Evolutionary conservation across 202 grass and related monocot genomes (phyloP).

Genomic region (Zoysia matrella): DNA sequence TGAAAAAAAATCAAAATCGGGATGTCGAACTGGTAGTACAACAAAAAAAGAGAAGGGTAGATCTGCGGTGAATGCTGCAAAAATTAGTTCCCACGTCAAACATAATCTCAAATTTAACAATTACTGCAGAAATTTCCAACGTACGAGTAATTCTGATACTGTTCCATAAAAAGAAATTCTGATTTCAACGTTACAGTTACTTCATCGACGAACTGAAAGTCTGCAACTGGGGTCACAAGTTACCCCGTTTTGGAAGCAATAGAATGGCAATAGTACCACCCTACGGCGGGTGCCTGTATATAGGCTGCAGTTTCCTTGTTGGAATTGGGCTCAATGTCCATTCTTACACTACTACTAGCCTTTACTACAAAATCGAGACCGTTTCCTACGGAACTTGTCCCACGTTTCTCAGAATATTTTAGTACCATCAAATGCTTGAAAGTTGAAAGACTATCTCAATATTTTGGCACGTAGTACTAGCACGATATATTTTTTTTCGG

Average conservation of each 20-base stretch:
- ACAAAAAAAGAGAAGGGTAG: background rate
- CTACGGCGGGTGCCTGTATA: background rate
- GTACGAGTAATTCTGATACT: too few species aligned
- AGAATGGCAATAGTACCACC: too few species aligned
- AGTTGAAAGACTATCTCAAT: too few species aligned
- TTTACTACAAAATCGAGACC: conserved; percentile 33
- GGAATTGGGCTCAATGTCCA: background rate
- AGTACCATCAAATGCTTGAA: background rate
- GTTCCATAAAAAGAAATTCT: too few species aligned
- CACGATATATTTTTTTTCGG: too few species aligned
- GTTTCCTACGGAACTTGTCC: conserved; percentile 12
- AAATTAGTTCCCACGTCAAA: background rate
- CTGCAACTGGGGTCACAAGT: conserved; percentile 6
- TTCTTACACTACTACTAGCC: background rate
- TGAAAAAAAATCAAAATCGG: background rate
- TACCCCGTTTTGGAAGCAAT: conserved; percentile 26
- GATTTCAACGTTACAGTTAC: conserved; percentile 19
- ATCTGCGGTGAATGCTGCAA: background rate
- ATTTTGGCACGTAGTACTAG: too few species aligned
- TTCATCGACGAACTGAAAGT: background rate
- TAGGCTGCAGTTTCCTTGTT: conserved; percentile 1
- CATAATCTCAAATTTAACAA: background rate
- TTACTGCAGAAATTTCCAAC: background rate
- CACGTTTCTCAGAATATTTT: background rate
- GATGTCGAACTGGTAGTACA: background rate